Percentiles rank a stretch among this genome's conserved stretches.
phyloP scores from a whole-genome alignment of 2,329 filamentous ascomycete species.

The Pyricularia grisea region DNA sequence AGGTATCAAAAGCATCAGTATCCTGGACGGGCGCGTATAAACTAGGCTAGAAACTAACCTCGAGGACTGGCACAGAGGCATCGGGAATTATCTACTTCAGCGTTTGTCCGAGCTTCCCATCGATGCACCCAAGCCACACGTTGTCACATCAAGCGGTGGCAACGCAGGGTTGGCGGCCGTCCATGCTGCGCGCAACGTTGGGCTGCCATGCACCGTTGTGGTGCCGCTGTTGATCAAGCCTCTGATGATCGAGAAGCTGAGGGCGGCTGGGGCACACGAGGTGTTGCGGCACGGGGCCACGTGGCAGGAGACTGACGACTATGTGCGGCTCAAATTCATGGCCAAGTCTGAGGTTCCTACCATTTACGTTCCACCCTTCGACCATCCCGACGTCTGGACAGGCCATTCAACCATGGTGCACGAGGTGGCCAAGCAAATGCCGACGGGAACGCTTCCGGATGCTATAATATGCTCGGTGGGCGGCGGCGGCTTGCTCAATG shows the following conservation, averaged over 20 bases:
- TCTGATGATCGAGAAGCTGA: constrained; percentile 59
- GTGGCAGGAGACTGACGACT: constrained; percentile 60
- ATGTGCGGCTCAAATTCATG: constrained; percentile 49
- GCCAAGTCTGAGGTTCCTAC: constrained; percentile 21
- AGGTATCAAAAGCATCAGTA: constrained; percentile 19
- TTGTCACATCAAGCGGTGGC: not conserved
- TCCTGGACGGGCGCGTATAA: too few relatives aligned
- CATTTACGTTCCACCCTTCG: constrained; percentile 58
- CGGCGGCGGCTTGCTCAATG: constrained; percentile 61
- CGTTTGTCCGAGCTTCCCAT: constrained; percentile 50
- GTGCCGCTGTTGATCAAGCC: constrained; percentile 56
- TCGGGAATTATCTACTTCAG: constrained; percentile 56
- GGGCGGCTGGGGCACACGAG: constrained; percentile 47
- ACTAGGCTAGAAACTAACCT: not conserved
- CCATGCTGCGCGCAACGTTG: constrained; percentile 53
- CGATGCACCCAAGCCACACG: not conserved
- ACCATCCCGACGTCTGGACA: constrained; percentile 56
- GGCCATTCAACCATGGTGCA: constrained; percentile 49
- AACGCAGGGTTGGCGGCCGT: constrained; percentile 75
- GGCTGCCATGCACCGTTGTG: constrained; percentile 58
- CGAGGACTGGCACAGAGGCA: constrained; percentile 22
- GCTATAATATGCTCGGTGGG: constrained; percentile 62
- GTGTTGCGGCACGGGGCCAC: constrained; percentile 58
- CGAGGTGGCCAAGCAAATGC: constrained; percentile 26
- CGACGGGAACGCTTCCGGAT: constrained; percentile 29